Percentiles rank a stretch among this genome's conserved stretches.
These are phyloP conservation scores for Thalassiosira mediterranea DNA, from an alignment of 352 stramenopile species.

Conservation along the genomic window DNA sequence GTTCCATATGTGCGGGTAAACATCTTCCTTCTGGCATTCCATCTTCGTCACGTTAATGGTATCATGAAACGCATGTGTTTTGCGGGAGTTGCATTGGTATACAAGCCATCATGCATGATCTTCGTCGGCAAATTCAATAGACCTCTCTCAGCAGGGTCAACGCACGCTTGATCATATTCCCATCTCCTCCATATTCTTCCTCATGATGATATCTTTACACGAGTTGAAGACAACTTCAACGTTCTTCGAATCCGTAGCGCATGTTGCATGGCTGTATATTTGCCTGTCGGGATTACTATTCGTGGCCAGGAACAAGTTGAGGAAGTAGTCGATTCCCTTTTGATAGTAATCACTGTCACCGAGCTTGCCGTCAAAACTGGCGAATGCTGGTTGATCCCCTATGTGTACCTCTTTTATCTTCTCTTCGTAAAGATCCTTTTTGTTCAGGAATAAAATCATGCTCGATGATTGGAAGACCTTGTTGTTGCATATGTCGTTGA, in stretches of 20 bases:
- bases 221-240: conserved; percentile 95
- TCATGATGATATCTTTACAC: conserved; percentile 89
- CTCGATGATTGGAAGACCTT: conserved; percentile 91
- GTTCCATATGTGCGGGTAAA: no score
- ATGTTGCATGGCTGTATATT: conserved; percentile 95
- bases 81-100: no score
- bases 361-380: conserved; percentile 86
- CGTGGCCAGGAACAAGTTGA: conserved; percentile 56
- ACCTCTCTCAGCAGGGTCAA: no score
- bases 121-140: no score
- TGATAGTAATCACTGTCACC: conserved; percentile 66
- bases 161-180: no score
- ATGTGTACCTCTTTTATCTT: conserved; percentile 95
- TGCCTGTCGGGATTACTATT: conserved; percentile 91
- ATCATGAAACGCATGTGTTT: no score
- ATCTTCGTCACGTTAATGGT: no score
- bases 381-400: conserved; percentile 89
- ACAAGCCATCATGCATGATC: no score
- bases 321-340: conserved; percentile 72
- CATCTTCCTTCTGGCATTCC: no score
- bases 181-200: conserved; percentile 56
- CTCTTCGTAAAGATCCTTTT: conserved; percentile 95
- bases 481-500: conserved; percentile 95
- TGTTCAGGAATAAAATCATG: conserved; percentile 98
- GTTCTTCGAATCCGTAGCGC: conserved; percentile 96